phyloP scores from a whole-genome alignment of 768 basidiomycete genomes.

The Pulveroboletus frians region DNA sequence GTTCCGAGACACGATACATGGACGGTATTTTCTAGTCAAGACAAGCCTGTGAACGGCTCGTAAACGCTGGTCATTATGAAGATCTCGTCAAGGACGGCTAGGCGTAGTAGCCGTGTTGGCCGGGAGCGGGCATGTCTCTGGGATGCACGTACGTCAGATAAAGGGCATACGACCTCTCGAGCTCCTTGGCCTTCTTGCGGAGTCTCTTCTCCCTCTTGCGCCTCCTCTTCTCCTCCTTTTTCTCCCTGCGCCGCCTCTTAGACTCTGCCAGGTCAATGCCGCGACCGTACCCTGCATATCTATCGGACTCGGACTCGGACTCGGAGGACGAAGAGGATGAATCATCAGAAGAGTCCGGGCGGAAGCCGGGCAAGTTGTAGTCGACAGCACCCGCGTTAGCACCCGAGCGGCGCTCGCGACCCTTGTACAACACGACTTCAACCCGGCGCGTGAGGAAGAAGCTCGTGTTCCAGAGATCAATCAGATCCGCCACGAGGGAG shows the following conservation, averaged over 20 bases:
- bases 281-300: slow-evolving; percentile 43
- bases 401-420: slow-evolving; percentile 73
- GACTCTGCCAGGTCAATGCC: slow-evolving; percentile 45
- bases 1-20: not conserved
- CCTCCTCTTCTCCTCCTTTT: slow-evolving; percentile 55
- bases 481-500: slow-evolving; percentile 58
- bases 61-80: not conserved
- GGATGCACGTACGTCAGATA: slow-evolving; percentile 52
- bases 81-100: slow-evolving; percentile 2
- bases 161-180: slow-evolving; percentile 58
- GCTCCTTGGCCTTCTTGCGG: slow-evolving; percentile 52
- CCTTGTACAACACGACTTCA: slow-evolving; percentile 79
- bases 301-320: slow-evolving; percentile 40
- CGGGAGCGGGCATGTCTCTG: slow-evolving; percentile 25
- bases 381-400: slow-evolving; percentile 50
- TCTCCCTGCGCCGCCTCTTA: slow-evolving; percentile 48
- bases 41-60: not conserved
- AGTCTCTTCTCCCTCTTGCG: slow-evolving; percentile 61
- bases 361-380: slow-evolving; percentile 44
- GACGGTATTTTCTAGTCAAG: not conserved
- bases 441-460: slow-evolving; percentile 73
- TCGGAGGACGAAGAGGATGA: slow-evolving; percentile 39
- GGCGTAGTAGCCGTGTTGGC: slow-evolving; percentile 26
- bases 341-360: slow-evolving; percentile 38
- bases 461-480: slow-evolving; percentile 74